Base-by-base conservation (phyloP, 2,329 filamentous ascomycete genomes). In the Penicillium sp. region DNA sequence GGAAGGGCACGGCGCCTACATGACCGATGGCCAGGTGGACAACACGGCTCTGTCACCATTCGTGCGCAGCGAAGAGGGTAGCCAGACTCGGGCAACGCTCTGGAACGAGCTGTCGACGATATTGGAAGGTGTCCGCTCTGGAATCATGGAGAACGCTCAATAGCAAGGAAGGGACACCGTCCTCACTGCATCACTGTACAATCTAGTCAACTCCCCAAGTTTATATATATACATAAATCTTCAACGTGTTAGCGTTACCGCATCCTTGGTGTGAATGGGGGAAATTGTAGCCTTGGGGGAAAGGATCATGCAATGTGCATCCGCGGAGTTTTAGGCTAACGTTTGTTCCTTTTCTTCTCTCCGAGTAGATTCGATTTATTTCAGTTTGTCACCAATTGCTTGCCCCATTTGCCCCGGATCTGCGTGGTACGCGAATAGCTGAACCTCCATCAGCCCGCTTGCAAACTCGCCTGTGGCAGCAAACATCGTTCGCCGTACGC, bases 1-100 rank as follows among this genome's bases (percentile, higher is more conserved):
- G 5, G 73, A 76, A 49, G 67, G 67, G 1, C 73, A 79, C 51
- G 78, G 79, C 5, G 54, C 72, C 48, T 80, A 77, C 49, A 67
- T 79, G 60, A 62, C 57, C 1, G 66, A 76, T 63, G 50, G 65
- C 7, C 23, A 57, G 46, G 61, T 69, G 13, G 50, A 57, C 6
- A 62, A 62, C 6, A 42, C 46, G 6, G 50, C 43, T 5, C 53
- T 73, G 12, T 67, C 66, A 3, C 15, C 52, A 3, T 73, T 76
- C 49, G 72, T 76, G 9, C 63, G 53, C 10, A 72, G 71, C 28
- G 57, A 64, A 4, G 70, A 75, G 6, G 75, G 76, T 0, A 54
- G 58, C 24, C 52, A 56, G 40, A 58, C 66, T n/a, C 68, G 72
- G 40, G 53, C 65, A 44, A 70, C 64, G 50, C 50, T 78, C 0